Evolutionary conservation across 2,329 filamentous ascomycete species (phyloP), one percentile per base, ranked within the genome.

Genomic region (Nigrograna mackinnonii): DNA sequence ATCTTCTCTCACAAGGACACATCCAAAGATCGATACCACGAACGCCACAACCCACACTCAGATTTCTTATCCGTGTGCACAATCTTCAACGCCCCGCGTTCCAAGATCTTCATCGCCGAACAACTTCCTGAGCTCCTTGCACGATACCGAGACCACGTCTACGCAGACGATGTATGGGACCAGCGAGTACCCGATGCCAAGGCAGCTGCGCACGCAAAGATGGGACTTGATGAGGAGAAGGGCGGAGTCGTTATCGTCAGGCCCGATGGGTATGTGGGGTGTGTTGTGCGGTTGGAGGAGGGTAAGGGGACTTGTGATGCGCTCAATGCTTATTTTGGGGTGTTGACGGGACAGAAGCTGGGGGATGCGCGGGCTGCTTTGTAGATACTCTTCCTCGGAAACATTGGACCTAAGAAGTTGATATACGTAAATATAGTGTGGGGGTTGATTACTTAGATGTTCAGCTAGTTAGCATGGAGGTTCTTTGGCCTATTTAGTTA

Each of bases 201-300:
- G 54, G 89, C 86, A 4, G 78, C 88, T 3, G 89, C 89, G 4
- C 91, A 96, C 68, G 84, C 85, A 31, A 96, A 95, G 78, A 86
- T 95, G 78, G 91, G 91, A 0, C 67, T 96, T 19, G 80, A 86
- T 50, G 75, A 86, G 58, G 82, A 87, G 47, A 79, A 74, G 47
- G 90, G 90, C 9, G 90, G 86, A 43, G 80, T 96, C 2, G 85
- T 95, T 2, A 86, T 96, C 7, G 88, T 95, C 6, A 75, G 91
- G 33, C 91, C 91, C 0, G 91, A 96, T 66, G 90, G 90, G 6
- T 94, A 96, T 66, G 86, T 96, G 20, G 89, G 87, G 17, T 79
- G 89, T 47, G 87, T 91, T 4, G 80, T 87, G 9, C 78, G 78
- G 55, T 72, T 96, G 17, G 84, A 81, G 2, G 86, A 92, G 66